These are phyloP conservation scores for Abortiporus biennis DNA, from an alignment of 1,284 basidiomycete species.

Conservation along the genomic window DNA sequence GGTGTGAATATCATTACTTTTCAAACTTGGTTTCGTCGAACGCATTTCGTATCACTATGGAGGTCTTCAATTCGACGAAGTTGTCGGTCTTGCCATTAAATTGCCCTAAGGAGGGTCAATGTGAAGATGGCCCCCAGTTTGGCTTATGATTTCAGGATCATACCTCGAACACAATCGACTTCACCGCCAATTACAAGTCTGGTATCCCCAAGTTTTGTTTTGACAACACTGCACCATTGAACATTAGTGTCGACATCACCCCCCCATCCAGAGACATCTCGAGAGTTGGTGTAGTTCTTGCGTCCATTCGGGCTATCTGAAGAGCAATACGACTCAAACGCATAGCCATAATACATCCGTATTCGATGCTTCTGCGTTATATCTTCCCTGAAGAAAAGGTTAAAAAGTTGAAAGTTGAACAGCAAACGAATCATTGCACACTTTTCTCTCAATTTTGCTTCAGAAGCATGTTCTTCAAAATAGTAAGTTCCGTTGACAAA, in stretches of 20 bases:
- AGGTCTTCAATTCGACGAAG: conserved; percentile 93
- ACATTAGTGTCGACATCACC: conserved; percentile 91
- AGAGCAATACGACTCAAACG: conserved; percentile 86
- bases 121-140: background rate
- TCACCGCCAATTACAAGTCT: conserved; percentile 91
- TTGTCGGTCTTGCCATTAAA: conserved; percentile 55
- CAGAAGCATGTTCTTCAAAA: conserved; percentile 73
- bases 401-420: background rate
- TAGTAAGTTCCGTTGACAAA: conserved; percentile 72
- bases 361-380: conserved; percentile 52
- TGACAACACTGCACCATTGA: conserved; percentile 94
- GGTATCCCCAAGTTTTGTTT: conserved; percentile 78
- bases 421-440: conserved; percentile 25
- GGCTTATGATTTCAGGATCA: conserved; percentile 13
- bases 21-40: conserved; percentile 78
- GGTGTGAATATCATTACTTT: conserved; percentile 45
- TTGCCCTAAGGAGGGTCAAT: conserved; percentile 32
- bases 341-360: conserved; percentile 73
- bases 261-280: conserved; percentile 61
- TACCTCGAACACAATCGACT: conserved; percentile 88
- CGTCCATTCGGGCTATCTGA: conserved; percentile 23
- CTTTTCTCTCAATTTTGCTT: conserved; percentile 57
- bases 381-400: conserved; percentile 45
- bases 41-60: conserved; percentile 65
- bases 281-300: conserved; percentile 10